Evolutionary conservation across 2,329 filamentous ascomycete genomes (phyloP).

Genomic region (Myriosclerotinia curreyana): DNA sequence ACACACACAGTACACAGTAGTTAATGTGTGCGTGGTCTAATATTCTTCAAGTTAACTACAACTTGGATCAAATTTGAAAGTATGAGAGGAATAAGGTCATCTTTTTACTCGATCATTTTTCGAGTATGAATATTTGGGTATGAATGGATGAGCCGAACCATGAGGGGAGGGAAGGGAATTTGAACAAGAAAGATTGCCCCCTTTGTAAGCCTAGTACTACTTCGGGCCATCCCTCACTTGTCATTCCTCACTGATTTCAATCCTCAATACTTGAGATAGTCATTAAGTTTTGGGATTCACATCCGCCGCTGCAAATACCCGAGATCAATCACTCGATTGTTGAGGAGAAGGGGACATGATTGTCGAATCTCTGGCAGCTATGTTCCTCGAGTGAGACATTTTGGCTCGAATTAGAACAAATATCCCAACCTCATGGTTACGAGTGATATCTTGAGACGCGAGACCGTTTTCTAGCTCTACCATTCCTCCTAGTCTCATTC

Average conservation of each 20-base stretch:
- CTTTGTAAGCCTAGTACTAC: not conserved
- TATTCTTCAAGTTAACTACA: not conserved
- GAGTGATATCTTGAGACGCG: not conserved
- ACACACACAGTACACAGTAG: too few relatives aligned
- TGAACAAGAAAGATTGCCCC: not conserved
- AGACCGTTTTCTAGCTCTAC: not conserved
- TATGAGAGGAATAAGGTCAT: not conserved
- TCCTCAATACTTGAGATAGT: not conserved
- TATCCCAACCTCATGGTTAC: not conserved
- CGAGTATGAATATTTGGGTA: not conserved
- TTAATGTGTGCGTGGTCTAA: not conserved
- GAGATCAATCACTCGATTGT: not conserved
- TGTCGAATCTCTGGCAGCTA: not conserved
- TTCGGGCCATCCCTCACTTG: not conserved
- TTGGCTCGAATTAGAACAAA: not conserved
- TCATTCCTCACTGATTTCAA: not conserved
- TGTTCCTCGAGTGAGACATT: conserved; percentile 1
- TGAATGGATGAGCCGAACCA: not conserved
- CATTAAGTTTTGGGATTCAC: not conserved
- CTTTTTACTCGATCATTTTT: not conserved
- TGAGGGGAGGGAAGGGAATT: too few relatives aligned
- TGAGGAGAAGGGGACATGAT: not conserved
- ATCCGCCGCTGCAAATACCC: not conserved
- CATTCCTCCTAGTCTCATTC: not conserved
- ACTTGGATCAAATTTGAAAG: not conserved